Evolutionary conservation across 495 filamentous ascomycete species (phyloP), one percentile per base, ranked within the genome.

Genomic region (Physcia stellaris): DNA sequence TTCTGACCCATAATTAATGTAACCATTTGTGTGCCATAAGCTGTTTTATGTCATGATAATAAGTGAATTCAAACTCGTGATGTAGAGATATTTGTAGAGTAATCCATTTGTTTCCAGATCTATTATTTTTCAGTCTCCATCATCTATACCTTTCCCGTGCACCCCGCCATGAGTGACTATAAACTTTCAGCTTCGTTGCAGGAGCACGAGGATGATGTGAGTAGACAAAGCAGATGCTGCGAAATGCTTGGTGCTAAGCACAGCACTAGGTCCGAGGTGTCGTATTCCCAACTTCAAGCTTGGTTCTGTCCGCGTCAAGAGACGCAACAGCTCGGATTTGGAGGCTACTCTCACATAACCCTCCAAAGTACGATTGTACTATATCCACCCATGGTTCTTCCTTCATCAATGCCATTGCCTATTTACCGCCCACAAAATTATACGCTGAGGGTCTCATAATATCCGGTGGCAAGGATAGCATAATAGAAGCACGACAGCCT

Each of bases 281-380:
- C 46, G 65, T 63, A 54, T 96, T 90, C 53, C 84, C 87, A 12
- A 63, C 67, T 32, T 63, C 81, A 40, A 74, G 81, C 45, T 60
- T 74, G 34, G 61, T 94, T 22, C 56, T 92, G 41, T 93, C 90
- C 10, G 83, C 83, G 16, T 94, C 88, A 38, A 72, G 92, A 57
- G 92, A 96, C 67, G 75, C 75, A 39, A 94, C 86, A 3, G 87
- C 94, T 27, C 78, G 86, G 24, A 56, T 84, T 32, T 99, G 92
- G 92, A 83, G 77, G 47, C 64, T 70, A 27, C 64, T 75, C 30
- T 64, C 73, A 11, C 60, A 68, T 42, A 70, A 65, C 35, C 86
- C 75, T 28, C 80, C 82, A 9, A 57, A 61, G 13, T 94, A 79
- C 52, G 85, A 94, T 47, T 70, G 72, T 46, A 77, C 73, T 2